A percentile compares a stretch with the other conserved stretches of the same genome.
phyloP scores from a whole-genome alignment of 306 rosid species.

The Abrus pulchellus region DNA sequence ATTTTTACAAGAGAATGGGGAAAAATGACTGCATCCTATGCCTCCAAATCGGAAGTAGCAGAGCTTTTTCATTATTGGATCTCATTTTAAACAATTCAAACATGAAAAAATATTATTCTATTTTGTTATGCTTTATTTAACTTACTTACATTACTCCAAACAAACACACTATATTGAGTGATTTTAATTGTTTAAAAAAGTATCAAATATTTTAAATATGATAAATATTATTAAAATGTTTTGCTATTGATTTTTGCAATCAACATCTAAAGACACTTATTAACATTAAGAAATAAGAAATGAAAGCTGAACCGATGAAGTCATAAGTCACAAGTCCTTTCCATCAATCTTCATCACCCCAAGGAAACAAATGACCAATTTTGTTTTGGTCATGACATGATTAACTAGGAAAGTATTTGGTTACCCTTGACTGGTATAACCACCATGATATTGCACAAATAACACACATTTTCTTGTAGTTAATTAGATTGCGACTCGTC shows the following conservation, averaged over 20 bases:
- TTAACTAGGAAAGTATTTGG: not conserved
- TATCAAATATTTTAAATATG: not conserved
- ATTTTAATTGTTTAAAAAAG: not conserved
- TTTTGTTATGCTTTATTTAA: not conserved
- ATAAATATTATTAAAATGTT: not conserved
- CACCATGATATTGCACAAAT: slow-evolving; percentile 40
- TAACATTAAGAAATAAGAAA: not conserved
- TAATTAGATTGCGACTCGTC: slow-evolving; percentile 27
- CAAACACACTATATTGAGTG: not conserved
- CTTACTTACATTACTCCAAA: not conserved
- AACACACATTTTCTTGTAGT: not conserved
- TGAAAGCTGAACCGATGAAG: too few species aligned
- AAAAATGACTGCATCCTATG: too few species aligned
- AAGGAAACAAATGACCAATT: slow-evolving; percentile 33
- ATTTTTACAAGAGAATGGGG: not conserved
- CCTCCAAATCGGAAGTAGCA: too few species aligned
- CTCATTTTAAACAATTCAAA: not conserved
- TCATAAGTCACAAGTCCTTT: too few species aligned
- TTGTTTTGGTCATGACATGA: slow-evolving; percentile 35
- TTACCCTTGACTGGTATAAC: slow-evolving; percentile 23
- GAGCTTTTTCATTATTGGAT: too few species aligned
- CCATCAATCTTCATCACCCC: not conserved
- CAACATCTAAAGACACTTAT: not conserved
- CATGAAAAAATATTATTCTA: not conserved
- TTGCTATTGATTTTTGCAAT: not conserved